Percentiles rank a stretch among this genome's conserved stretches.
These are phyloP conservation scores for Suhomyces kilbournensis DNA, from an alignment of 805 yeast genomes.

Conservation along the genomic window DNA sequence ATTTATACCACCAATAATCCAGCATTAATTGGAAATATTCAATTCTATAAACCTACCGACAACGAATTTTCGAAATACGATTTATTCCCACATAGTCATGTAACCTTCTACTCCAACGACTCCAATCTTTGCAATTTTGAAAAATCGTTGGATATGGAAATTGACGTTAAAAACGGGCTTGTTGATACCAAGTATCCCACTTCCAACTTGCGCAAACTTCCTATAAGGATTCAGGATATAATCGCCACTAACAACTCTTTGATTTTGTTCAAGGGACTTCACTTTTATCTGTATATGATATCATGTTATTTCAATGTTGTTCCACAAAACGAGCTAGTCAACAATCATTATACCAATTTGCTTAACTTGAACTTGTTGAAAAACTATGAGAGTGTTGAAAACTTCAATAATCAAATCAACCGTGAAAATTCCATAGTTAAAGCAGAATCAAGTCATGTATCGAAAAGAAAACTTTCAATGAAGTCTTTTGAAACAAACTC, in stretches of 20 bases:
- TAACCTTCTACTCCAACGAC: conserved; percentile 37
- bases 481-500: conserved; percentile 12
- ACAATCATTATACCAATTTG: conserved; percentile 38
- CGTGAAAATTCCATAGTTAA: conserved; percentile 9
- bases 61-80: conserved; percentile 14
- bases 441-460: conserved; percentile 20
- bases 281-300: conserved; percentile 36
- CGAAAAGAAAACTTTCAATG: conserved; percentile 25
- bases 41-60: conserved; percentile 4
- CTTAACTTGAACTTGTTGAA: conserved; percentile 36
- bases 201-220: conserved; percentile 25
- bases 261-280: conserved; percentile 30
- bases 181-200: conserved; percentile 20
- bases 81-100: conserved; percentile 33
- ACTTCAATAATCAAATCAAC: conserved; percentile 25
- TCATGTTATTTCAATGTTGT: conserved; percentile 38
- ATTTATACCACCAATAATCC: conserved; percentile 29
- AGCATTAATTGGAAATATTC: conserved; percentile 6
- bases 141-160: conserved; percentile 23
- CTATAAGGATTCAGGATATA: conserved; percentile 34
- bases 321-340: conserved; percentile 24
- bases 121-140: conserved; percentile 36
- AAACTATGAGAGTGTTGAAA: conserved; percentile 33
- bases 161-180: conserved; percentile 22
- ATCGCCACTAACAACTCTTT: conserved; percentile 27